Conservation (phyloP, 2,329 filamentous ascomycete genomes). For the Pseudogymnoascus sp. region DNA sequence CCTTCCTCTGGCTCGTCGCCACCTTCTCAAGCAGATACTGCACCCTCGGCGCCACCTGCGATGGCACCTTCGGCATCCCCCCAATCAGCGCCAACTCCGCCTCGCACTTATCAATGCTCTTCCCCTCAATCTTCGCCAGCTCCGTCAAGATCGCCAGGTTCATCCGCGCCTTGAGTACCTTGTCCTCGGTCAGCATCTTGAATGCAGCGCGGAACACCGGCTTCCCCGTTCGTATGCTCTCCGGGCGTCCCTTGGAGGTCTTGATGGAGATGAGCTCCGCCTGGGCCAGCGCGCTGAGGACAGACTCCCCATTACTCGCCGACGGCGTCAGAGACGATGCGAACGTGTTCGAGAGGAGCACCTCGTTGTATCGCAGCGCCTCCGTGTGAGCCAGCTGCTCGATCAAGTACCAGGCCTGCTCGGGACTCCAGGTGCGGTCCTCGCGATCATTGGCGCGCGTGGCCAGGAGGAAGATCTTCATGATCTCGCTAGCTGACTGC, state of each 20-base stretch:
- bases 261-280: slow-evolving; percentile 77
- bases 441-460: slow-evolving; percentile 33
- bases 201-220: slow-evolving; percentile 85
- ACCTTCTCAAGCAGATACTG: slow-evolving; percentile 69
- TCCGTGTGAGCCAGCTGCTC: slow-evolving; percentile 64
- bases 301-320: slow-evolving; percentile 58
- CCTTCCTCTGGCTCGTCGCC: slow-evolving; percentile 62
- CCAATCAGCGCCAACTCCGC: slow-evolving; percentile 66
- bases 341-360: slow-evolving; percentile 70
- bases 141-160: slow-evolving; percentile 63
- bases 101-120: slow-evolving; percentile 71
- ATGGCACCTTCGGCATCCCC: slow-evolving; percentile 59
- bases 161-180: slow-evolving; percentile 64
- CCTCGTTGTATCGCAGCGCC: slow-evolving; percentile 72
- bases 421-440: slow-evolving; percentile 61
- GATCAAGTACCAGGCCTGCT: slow-evolving; percentile 87
- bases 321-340: slow-evolving; percentile 42
- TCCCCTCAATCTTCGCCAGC: slow-evolving; percentile 61
- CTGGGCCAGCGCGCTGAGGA: slow-evolving; percentile 71
- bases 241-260: slow-evolving; percentile 66
- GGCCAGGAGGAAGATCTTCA: slow-evolving; percentile 83
- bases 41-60: slow-evolving; percentile 57
- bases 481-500: slow-evolving; percentile 79
- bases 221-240: slow-evolving; percentile 68
- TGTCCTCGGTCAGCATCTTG: slow-evolving; percentile 58